phyloP scores from a whole-genome alignment of 2,329 filamentous ascomycete genomes.

The Aspergillus sp. region DNA sequence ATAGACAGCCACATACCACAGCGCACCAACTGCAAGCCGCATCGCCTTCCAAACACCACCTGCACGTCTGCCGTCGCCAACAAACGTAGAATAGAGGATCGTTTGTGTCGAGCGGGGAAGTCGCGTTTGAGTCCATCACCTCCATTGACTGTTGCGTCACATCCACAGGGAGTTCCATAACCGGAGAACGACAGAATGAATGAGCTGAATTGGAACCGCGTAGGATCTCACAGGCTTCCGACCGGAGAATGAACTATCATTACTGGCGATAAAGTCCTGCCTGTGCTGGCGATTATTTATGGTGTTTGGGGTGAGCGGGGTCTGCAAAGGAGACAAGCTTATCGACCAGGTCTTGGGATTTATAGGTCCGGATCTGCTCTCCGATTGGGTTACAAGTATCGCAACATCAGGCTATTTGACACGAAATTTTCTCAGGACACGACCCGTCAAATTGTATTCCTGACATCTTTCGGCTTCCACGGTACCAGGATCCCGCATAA shows the following conservation, averaged over 20 bases:
- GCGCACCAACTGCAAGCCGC: slow-evolving; percentile 39
- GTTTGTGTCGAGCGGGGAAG: slow-evolving; percentile 6
- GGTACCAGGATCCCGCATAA: too few relatives aligned
- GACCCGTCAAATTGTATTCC: background rate
- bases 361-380: background rate
- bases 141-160: too few relatives aligned
- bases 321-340: background rate
- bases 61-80: slow-evolving; percentile 38
- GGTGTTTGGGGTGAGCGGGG: background rate
- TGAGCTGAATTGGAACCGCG: too few relatives aligned
- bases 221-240: too few relatives aligned
- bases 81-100: slow-evolving; percentile 25
- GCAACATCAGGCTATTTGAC: background rate
- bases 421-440: too few relatives aligned
- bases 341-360: too few relatives aligned
- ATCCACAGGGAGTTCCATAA: too few relatives aligned
- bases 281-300: background rate
- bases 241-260: too few relatives aligned
- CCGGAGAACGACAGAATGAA: too few relatives aligned
- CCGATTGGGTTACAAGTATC: background rate
- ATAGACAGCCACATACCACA: slow-evolving; percentile 26
- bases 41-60: slow-evolving; percentile 31
- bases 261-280: too few relatives aligned
- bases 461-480: too few relatives aligned
- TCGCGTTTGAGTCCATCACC: slow-evolving; percentile 4